These are phyloP conservation scores for Paramecium sexaurelia DNA, from an alignment of 73 alveolate species.

Conservation along the genomic window DNA sequence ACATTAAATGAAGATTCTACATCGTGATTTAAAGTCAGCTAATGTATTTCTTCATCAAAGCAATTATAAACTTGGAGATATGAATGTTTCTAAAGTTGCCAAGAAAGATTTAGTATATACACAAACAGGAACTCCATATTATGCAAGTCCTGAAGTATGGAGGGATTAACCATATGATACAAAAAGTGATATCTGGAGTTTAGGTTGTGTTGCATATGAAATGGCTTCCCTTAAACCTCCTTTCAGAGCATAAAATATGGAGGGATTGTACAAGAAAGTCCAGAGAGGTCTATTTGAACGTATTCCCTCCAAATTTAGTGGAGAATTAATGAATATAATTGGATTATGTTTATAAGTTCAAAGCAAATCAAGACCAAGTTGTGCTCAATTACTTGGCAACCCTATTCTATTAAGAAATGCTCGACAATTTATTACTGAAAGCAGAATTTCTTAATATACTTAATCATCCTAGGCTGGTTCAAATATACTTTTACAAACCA, in stretches of 20 bases:
- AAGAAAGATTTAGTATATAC: constrained; percentile 86
- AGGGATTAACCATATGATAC: constrained; percentile 87
- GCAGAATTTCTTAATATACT: background rate
- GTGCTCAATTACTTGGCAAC: background rate
- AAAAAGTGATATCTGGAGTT: constrained; percentile 94
- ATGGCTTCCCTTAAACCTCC: constrained; percentile 94
- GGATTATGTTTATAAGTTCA: constrained; percentile 3
- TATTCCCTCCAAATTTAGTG: constrained; percentile 14
- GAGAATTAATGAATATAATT: background rate
- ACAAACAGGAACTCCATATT: constrained; percentile 97
- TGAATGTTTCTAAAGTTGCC: constrained; percentile 87
- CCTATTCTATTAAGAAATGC: constrained; percentile 19
- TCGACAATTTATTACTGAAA: background rate
- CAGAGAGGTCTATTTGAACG: constrained; percentile 58
- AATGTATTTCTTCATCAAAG: constrained; percentile 74
- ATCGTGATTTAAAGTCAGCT: constrained; percentile 80
- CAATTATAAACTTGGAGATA: constrained; percentile 86
- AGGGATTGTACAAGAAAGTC: constrained; percentile 62
- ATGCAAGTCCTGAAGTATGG: constrained; percentile 90
- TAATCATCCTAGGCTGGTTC: background rate
- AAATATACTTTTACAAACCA: constrained; percentile 24
- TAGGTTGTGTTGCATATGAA: constrained; percentile 95
- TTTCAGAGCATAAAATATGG: constrained; percentile 89
- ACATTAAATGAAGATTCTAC: constrained; percentile 69
- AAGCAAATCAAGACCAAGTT: background rate